Conservation (phyloP, 805 yeast genomes). For the Teunomyces lycoperdinae region DNA sequence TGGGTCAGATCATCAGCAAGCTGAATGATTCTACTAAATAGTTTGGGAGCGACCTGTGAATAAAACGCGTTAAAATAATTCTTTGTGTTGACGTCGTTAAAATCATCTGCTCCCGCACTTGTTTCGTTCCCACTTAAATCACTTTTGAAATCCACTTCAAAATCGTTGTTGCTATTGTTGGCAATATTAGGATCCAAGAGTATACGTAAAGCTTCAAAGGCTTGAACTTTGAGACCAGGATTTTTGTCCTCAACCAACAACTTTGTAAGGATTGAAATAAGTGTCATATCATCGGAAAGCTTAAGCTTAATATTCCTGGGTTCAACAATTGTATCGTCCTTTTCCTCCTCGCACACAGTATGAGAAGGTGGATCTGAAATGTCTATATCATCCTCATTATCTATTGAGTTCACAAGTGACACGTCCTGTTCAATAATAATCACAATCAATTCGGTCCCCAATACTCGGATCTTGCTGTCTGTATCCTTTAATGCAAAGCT, state of each 20-base stretch:
- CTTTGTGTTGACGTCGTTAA: slow-evolving; percentile 34
- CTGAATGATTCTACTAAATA: slow-evolving; percentile 50
- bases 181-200: slow-evolving; percentile 59
- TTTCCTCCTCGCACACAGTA: slow-evolving; percentile 10
- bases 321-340: slow-evolving; percentile 12
- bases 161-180: slow-evolving; percentile 11
- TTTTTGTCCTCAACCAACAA: slow-evolving; percentile 61
- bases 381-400: slow-evolving; percentile 3
- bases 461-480: slow-evolving; percentile 48
- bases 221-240: slow-evolving; percentile 75
- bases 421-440: slow-evolving; percentile 84
- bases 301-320: slow-evolving; percentile 23
- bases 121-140: neutral
- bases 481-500: slow-evolving; percentile 65
- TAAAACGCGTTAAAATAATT: slow-evolving; percentile 62
- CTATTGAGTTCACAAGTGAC: slow-evolving; percentile 39
- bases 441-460: slow-evolving; percentile 79
- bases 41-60: slow-evolving; percentile 52
- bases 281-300: slow-evolving; percentile 55
- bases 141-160: slow-evolving; percentile 4
- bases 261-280: slow-evolving; percentile 53
- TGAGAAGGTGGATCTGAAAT: slow-evolving; percentile 7
- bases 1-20: slow-evolving; percentile 14
- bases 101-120: slow-evolving; percentile 14
- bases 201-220: slow-evolving; percentile 76